Percentiles rank a stretch among this genome's conserved stretches.
Conservation (phyloP, 148 eudicot species). For the Rheum nobile region DNA sequence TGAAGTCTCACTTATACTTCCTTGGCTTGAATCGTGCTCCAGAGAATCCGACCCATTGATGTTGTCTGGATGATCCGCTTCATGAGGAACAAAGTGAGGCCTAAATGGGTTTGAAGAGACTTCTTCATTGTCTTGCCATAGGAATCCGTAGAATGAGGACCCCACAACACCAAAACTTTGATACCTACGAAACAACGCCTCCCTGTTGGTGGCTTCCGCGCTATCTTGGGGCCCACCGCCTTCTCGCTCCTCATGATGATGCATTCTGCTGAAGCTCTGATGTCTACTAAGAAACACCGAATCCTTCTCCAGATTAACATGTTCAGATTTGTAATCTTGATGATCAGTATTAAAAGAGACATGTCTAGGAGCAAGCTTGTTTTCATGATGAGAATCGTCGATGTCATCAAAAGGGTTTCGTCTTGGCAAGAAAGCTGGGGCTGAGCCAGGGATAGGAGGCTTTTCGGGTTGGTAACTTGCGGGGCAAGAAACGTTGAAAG, state of each 20-base stretch:
- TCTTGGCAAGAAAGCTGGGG: constrained; percentile 36
- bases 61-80: constrained; percentile 17
- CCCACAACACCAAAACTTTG: constrained; percentile 25
- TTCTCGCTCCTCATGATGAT: background rate
- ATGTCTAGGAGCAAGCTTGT: background rate
- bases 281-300: constrained; percentile 23
- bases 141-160: constrained; percentile 20
- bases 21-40: constrained; percentile 42
- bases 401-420: constrained; percentile 52
- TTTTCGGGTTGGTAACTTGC: constrained; percentile 12
- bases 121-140: constrained; percentile 11
- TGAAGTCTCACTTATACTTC: constrained; percentile 19
- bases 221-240: background rate
- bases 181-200: constrained; percentile 11
- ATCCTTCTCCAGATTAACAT: constrained; percentile 15
- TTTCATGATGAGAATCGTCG: constrained; percentile 28
- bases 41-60: constrained; percentile 26
- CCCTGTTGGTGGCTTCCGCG: background rate
- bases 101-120: constrained; percentile 8
- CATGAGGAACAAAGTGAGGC: constrained; percentile 35
- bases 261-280: constrained; percentile 21
- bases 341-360: background rate
- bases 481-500: constrained; percentile 30
- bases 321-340: constrained; percentile 1
- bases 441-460: constrained; percentile 52